Evolutionary conservation across 129 eudicot species (phyloP), one percentile per base, ranked within the genome.

Genomic region (Flaveria linearis): DNA sequence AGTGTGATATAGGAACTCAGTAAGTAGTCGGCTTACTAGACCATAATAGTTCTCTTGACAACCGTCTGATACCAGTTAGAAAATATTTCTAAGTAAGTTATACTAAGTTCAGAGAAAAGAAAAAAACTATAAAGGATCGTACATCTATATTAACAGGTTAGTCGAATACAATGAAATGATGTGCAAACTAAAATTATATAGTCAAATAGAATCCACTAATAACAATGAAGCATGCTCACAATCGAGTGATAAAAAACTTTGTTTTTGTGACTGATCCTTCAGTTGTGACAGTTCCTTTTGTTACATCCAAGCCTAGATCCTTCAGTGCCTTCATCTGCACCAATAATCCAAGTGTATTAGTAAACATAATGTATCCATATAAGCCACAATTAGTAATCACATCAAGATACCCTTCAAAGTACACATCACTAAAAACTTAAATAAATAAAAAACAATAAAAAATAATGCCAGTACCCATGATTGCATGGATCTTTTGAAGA

Each of bases 241-340:
- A 76, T 71, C 77, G 63, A 58, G 92, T 87, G 56, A 92, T 92
- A 23, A 80, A 79, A 49, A 92, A 89, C 56, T 87, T 82, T 75
- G 98, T 91, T 77, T 89, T 82, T 26, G 50, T 86, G 83, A 89
- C 88, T 51, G 98, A 70, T 72, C 87, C 90, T 72, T 89, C 97
- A 47, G 97, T 94, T 57, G 90, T 84, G 79, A 94, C 98, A 57
- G 91, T 87, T 25, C 98, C 98, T 86, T 94, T 94, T 69, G 80
- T 77, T 33, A 94, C 98, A 86, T 94, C 96, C 86, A 93, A 80
- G 50, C 96, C 97, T 74, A 93, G 79, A 79, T 88, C 96, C 78
- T 88, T 93, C 72, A 94, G 84, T 66, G 98, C 88, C 83, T 86
- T 91, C 98, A 94, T 94, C 98, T 94, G 91, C 87, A 81, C 41